Conservation (phyloP, 805 yeast species). For the Kregervanrija fluxuum region DNA sequence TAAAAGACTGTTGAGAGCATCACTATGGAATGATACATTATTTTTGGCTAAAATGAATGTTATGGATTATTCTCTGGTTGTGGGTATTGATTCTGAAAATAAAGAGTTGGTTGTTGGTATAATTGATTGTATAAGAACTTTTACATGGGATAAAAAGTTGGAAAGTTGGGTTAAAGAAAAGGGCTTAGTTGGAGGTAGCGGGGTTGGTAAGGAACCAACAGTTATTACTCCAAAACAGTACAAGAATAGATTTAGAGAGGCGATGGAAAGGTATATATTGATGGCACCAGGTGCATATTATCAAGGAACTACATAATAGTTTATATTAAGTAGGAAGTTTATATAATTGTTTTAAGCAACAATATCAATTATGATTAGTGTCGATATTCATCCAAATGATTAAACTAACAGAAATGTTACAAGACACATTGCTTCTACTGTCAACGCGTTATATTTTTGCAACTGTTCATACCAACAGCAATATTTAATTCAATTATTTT, state of each 20-base stretch:
- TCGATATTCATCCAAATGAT: neutral
- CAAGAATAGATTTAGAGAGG: constrained; percentile 88
- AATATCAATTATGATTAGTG: neutral
- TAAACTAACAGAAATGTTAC: no score
- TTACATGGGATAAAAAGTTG: constrained; percentile 97
- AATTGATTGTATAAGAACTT: constrained; percentile 88
- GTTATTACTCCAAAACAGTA: constrained; percentile 96
- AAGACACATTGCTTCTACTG: no score
- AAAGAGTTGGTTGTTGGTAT: constrained; percentile 84
- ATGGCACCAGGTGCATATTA: constrained; percentile 74
- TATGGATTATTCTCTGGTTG: constrained; percentile 94
- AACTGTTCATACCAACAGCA: no score
- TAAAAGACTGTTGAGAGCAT: constrained; percentile 76
- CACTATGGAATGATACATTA: constrained; percentile 90
- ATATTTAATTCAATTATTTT: no score
- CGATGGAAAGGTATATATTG: constrained; percentile 91
- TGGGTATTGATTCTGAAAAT: constrained; percentile 74
- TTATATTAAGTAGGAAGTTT: neutral
- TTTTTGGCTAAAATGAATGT: constrained; percentile 96
- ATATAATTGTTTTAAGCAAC: neutral
- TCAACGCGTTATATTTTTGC: no score
- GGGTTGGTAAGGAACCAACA: constrained; percentile 88
- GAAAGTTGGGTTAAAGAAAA: constrained; percentile 99
- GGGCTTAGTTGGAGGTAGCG: constrained; percentile 72
- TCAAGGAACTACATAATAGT: constrained; percentile 18